A percentile compares a stretch with the other conserved stretches of the same genome.
phyloP scores from a whole-genome alignment of 2,329 filamentous ascomycete species.

The Colletotrichum tropicale region DNA sequence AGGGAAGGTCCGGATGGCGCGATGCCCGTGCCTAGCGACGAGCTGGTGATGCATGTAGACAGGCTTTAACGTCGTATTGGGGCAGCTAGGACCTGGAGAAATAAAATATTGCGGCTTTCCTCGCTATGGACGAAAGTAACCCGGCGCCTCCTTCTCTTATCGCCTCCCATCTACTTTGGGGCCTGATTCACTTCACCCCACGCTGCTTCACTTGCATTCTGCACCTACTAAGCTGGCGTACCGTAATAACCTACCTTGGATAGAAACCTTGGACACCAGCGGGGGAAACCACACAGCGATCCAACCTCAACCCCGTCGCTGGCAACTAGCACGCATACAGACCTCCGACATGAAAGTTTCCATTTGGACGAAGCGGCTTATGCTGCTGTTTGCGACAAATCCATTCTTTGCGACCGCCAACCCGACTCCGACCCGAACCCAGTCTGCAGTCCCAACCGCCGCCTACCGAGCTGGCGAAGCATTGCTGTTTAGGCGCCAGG shows the following conservation, averaged over 20 bases:
- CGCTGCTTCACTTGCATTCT: background rate
- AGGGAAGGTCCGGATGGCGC: background rate
- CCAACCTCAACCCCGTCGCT: background rate
- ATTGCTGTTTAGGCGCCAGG: conserved; percentile 23
- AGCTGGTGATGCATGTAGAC: background rate
- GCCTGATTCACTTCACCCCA: background rate
- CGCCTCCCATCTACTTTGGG: background rate
- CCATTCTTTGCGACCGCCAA: background rate
- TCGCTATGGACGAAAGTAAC: background rate
- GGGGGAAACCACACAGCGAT: background rate
- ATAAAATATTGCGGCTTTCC: background rate
- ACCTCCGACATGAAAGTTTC: background rate
- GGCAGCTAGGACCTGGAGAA: background rate
- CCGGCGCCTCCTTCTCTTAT: background rate
- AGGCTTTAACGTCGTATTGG: background rate
- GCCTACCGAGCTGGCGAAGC: background rate
- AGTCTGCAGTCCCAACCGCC: background rate
- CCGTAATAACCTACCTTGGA: background rate
- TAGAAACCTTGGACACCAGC: background rate
- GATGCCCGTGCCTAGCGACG: background rate
- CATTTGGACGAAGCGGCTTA: background rate
- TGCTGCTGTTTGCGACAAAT: background rate
- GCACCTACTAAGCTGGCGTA: background rate
- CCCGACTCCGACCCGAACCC: background rate
- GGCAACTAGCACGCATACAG: background rate